phyloP scores from a whole-genome alignment of 2,329 filamentous ascomycete genomes.

The Pyrenophora teres region DNA sequence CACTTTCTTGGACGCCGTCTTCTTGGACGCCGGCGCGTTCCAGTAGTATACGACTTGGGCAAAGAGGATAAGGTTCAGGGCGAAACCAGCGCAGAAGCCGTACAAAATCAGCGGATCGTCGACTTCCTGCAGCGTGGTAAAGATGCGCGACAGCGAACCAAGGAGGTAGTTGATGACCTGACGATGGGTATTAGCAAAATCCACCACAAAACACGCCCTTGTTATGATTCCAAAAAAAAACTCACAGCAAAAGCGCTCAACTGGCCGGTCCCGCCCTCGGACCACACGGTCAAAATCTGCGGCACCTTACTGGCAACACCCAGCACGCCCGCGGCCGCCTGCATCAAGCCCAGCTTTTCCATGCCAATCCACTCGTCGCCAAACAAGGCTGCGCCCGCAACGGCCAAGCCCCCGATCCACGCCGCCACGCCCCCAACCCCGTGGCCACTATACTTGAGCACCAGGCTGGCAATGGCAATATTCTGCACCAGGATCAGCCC shows the following conservation, averaged over 20 bases:
- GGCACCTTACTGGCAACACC: constrained; percentile 90
- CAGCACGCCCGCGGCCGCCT: constrained; percentile 81
- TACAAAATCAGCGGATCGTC: constrained; percentile 96
- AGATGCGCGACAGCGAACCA: constrained; percentile 91
- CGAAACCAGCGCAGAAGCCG: constrained; percentile 88
- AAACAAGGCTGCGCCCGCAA: constrained; percentile 71
- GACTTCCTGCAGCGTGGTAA: constrained; percentile 96
- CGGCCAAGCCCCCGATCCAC: constrained; percentile 57
- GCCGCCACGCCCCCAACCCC: constrained; percentile 73
- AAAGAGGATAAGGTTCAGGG: constrained; percentile 85
- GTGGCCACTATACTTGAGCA: constrained; percentile 80
- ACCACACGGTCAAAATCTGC: constrained; percentile 86
- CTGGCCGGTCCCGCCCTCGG: constrained; percentile 88
- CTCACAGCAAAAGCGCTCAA: constrained; percentile 93
- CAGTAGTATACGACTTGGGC: constrained; percentile 96
- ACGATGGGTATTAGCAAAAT: background rate
- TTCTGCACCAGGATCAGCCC: constrained; percentile 92
- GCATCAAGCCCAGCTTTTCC: constrained; percentile 71
- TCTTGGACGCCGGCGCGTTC: constrained; percentile 61
- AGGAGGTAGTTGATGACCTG: constrained; percentile 98
- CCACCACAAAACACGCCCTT: background rate
- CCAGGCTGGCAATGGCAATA: constrained; percentile 82
- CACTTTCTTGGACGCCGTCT: constrained; percentile 44
- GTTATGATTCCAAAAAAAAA: background rate
- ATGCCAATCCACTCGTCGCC: constrained; percentile 67